phyloP scores from a whole-genome alignment of 495 filamentous ascomycete genomes.

The Daldinia decipiens region DNA sequence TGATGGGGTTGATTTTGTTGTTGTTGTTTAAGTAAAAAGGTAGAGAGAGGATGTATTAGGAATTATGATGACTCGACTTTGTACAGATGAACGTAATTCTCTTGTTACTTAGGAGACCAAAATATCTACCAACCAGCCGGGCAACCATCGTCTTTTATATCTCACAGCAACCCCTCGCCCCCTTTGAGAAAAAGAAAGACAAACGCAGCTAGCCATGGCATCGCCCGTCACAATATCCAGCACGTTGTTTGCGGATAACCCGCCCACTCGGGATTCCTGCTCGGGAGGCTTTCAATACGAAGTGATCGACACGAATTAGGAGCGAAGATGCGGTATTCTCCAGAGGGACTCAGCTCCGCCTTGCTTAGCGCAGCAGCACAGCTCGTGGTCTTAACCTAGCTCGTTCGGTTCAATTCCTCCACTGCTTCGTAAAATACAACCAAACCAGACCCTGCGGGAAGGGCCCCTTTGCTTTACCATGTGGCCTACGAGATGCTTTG shows the following conservation, averaged over 20 bases:
- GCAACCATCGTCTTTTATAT: slow-evolving; percentile 19
- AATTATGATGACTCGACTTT: too few species aligned
- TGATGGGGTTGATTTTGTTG: slow-evolving; percentile 7
- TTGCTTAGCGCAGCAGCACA: not conserved
- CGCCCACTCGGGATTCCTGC: slow-evolving; percentile 26
- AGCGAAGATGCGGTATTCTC: not conserved
- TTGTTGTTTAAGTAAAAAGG: not conserved
- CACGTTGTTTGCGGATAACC: slow-evolving; percentile 25
- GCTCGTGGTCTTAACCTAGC: slow-evolving; percentile 3
- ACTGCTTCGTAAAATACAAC: slow-evolving; percentile 16
- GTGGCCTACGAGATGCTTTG: not conserved
- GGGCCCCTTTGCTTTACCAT: not conserved
- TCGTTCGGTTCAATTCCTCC: not conserved
- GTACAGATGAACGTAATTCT: not conserved
- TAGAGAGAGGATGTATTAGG: too few species aligned
- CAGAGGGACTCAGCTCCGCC: slow-evolving; percentile 17
- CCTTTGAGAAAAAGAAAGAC: not conserved
- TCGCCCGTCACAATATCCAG: slow-evolving; percentile 15
- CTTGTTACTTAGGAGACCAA: not conserved
- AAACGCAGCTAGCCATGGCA: not conserved
- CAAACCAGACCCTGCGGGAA: not conserved
- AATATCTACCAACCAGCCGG: not conserved
- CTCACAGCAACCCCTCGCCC: not conserved
- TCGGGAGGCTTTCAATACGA: slow-evolving; percentile 38
- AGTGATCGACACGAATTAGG: slow-evolving; percentile 44